A percentile compares a stretch with the other conserved stretches of the same genome.
These are phyloP conservation scores for Penicillium freii DNA, from an alignment of 2,329 filamentous ascomycete species.

Conservation along the genomic window DNA sequence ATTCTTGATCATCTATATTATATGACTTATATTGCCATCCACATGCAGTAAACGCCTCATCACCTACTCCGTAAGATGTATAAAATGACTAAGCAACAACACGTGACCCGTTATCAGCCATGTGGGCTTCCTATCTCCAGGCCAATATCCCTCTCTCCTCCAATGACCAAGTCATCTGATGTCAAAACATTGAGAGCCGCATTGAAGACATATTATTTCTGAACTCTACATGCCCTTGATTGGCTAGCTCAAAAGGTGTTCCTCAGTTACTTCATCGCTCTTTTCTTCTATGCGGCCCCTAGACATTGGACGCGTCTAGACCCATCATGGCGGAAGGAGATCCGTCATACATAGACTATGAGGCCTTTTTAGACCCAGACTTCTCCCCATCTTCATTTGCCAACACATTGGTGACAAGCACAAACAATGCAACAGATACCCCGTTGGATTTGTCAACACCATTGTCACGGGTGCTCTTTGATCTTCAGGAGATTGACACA, in stretches of 20 bases:
- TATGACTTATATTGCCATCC: background rate
- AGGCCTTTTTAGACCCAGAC: slow-evolving; percentile 77
- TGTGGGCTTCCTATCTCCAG: slow-evolving; percentile 9
- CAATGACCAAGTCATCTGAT: slow-evolving; percentile 1
- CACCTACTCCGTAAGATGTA: background rate
- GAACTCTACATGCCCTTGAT: background rate
- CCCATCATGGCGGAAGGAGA: slow-evolving; percentile 38
- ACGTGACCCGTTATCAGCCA: slow-evolving; percentile 9
- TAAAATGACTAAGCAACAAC: slow-evolving; percentile 2
- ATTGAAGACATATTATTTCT: background rate
- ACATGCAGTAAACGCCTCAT: background rate
- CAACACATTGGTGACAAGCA: slow-evolving; percentile 81
- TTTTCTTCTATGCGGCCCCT: slow-evolving; percentile 4
- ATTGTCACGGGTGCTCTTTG: slow-evolving; percentile 88
- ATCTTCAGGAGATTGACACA: slow-evolving; percentile 94
- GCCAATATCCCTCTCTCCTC: slow-evolving; percentile 8
- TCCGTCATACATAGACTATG: slow-evolving; percentile 92
- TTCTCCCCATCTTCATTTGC: slow-evolving; percentile 83
- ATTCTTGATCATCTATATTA: background rate
- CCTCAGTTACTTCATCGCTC: background rate
- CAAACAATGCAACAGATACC: slow-evolving; percentile 87
- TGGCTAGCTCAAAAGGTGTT: background rate
- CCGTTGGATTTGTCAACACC: slow-evolving; percentile 92
- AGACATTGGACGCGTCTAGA: slow-evolving; percentile 6
- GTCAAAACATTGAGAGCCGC: slow-evolving; percentile 2